A percentile compares a stretch with the other conserved stretches of the same genome.
Conservation (phyloP, 1,139 yeast genomes). For the Geotrichum candidum region DNA sequence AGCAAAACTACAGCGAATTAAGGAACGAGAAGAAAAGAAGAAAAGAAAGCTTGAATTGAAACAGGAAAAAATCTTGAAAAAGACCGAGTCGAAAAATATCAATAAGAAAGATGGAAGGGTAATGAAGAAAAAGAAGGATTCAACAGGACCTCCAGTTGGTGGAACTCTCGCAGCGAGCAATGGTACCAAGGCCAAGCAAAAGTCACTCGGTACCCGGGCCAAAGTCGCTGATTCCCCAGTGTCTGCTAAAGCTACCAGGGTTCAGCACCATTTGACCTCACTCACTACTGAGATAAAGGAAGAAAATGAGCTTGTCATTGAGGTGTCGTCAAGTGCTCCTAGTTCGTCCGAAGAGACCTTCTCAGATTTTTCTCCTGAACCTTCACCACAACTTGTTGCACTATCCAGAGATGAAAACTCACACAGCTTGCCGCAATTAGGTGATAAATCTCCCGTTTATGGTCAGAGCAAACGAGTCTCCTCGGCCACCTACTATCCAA, state of each 20-base stretch:
- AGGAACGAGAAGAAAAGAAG: not conserved
- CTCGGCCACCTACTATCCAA: not conserved
- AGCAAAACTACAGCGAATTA: not conserved
- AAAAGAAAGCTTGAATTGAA: conserved; percentile 2
- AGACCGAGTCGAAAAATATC: conserved; percentile 12
- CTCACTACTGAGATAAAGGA: not conserved
- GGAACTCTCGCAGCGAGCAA: conserved; percentile 13
- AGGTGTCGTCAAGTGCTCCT: not conserved
- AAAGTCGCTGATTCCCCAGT: not conserved
- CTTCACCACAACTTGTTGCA: conserved; percentile 8
- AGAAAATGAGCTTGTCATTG: not conserved
- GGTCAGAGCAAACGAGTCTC: not conserved
- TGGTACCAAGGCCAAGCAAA: conserved; percentile 9
- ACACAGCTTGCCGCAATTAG: not conserved
- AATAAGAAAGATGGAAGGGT: not conserved
- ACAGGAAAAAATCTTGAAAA: conserved; percentile 16
- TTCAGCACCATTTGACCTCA: not conserved
- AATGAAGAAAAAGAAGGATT: conserved; percentile 2
- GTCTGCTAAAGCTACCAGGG: not conserved
- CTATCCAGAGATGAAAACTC: not conserved
- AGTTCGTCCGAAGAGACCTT: conserved; percentile 4
- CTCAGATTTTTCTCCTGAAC: conserved; percentile 6
- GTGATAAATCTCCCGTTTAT: not conserved
- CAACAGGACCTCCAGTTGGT: not conserved
- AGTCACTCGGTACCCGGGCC: not conserved